Percentiles rank a stretch among this genome's conserved stretches.
Evolutionary conservation across 805 yeast genomes (phyloP).

Genomic region (Ogataea trehaloabstinens): DNA sequence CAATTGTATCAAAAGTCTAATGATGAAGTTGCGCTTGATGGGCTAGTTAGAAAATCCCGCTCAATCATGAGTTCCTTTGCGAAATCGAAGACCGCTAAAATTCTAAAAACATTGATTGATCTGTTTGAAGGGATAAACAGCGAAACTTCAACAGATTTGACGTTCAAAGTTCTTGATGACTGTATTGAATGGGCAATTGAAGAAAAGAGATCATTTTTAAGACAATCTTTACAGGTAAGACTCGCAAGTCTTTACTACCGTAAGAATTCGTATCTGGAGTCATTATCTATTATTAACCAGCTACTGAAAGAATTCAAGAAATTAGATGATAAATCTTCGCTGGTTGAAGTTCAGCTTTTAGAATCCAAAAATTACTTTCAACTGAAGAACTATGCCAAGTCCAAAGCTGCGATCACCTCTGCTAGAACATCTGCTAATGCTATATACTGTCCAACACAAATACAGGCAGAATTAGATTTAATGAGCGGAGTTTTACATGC

Average conservation of each 20-base stretch:
- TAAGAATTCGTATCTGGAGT: conserved; percentile 60
- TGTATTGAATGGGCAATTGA: conserved; percentile 84
- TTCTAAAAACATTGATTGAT: conserved; percentile 79
- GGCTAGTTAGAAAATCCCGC: conserved; percentile 67
- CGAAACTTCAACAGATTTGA: conserved; percentile 56
- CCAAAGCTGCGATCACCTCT: conserved; percentile 88
- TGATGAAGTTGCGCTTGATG: conserved; percentile 50
- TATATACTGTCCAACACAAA: conserved; percentile 88
- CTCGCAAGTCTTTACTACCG: conserved; percentile 73
- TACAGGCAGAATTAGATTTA: conserved; percentile 92
- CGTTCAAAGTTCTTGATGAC: conserved; percentile 70
- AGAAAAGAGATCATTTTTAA: conserved; percentile 81
- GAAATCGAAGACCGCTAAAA: conserved; percentile 92
- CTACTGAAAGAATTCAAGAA: conserved; percentile 85
- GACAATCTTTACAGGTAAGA: conserved; percentile 84
- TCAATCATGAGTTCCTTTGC: conserved; percentile 70
- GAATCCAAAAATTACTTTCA: conserved; percentile 91
- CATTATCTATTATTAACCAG: conserved; percentile 67
- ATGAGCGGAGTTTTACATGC: conserved; percentile 96
- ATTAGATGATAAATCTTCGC: conserved; percentile 90
- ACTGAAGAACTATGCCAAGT: conserved; percentile 83
- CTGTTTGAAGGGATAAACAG: conserved; percentile 59
- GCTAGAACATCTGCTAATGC: conserved; percentile 98
- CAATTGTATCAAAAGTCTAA: conserved; percentile 54
- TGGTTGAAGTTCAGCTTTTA: conserved; percentile 91